A percentile compares a stretch with the other conserved stretches of the same genome.
Evolutionary conservation across 768 basidiomycete genomes (phyloP).

Genomic region (Rhizopogon vinicolor): DNA sequence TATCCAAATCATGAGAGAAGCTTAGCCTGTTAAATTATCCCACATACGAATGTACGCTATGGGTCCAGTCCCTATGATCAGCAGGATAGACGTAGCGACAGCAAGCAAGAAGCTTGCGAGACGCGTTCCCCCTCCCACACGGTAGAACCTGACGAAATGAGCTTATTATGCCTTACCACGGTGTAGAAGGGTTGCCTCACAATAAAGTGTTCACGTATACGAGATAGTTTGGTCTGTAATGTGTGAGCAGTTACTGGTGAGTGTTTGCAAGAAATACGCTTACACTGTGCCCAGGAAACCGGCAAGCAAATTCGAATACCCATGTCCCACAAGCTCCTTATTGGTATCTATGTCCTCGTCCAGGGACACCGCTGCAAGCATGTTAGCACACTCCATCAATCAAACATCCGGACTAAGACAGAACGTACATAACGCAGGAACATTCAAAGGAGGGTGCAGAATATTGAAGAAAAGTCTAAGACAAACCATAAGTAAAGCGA

Average conservation of each 20-base stretch:
- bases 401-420: neutral
- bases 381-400: neutral
- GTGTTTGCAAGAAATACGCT: conserved; percentile 19
- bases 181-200: conserved; percentile 32
- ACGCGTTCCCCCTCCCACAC: conserved; percentile 85
- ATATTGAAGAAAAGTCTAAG: conserved; percentile 80
- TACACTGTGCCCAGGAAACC: conserved; percentile 81
- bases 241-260: conserved; percentile 1
- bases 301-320: conserved; percentile 83
- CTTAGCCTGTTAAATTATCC: neutral
- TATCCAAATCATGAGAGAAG: conserved; percentile 21
- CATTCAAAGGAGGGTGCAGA: conserved; percentile 81
- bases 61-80: conserved; percentile 81
- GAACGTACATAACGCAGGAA: conserved; percentile 75
- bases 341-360: conserved; percentile 88
- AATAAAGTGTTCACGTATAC: conserved; percentile 85
- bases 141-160: conserved; percentile 62
- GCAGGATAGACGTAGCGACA: conserved; percentile 59
- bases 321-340: conserved; percentile 89
- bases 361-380: conserved; percentile 70
- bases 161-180: neutral
- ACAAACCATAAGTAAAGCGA: conserved; percentile 7
- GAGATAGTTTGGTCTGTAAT: conserved; percentile 70
- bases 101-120: conserved; percentile 86
- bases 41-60: conserved; percentile 88